These are phyloP conservation scores for Esteya vermicola DNA, from an alignment of 2,329 filamentous ascomycete species.

Conservation along the genomic window DNA sequence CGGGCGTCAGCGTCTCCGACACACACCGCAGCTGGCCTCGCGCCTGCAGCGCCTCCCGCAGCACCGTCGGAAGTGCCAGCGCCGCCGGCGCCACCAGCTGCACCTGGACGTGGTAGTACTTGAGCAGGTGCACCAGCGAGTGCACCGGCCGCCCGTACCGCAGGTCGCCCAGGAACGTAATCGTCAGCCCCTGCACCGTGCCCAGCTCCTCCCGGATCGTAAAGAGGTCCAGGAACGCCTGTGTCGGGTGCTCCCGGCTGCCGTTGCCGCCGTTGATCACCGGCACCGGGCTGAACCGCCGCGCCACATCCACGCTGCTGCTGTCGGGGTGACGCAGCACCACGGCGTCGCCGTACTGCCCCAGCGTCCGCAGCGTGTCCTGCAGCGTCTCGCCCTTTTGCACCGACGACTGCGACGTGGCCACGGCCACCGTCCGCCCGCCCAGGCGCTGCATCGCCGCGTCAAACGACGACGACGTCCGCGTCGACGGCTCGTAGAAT, in stretches of 20 bases:
- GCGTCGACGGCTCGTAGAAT: constrained; percentile 96
- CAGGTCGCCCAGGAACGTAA: constrained; percentile 91
- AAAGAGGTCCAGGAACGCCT: constrained; percentile 94
- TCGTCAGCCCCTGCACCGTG: constrained; percentile 86
- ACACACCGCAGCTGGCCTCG: constrained; percentile 68
- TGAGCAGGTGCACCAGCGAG: constrained; percentile 84
- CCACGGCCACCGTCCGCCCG: constrained; percentile 68
- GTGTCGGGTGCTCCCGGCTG: constrained; percentile 88
- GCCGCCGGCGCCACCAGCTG: constrained; percentile 79
- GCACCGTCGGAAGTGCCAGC: constrained; percentile 60
- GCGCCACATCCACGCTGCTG: constrained; percentile 64
- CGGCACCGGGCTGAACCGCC: constrained; percentile 77
- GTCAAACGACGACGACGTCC: constrained; percentile 91
- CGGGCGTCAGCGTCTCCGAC: constrained; percentile 65
- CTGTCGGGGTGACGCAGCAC: constrained; percentile 90
- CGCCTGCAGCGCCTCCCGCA: constrained; percentile 55
- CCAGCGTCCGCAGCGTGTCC: constrained; percentile 85
- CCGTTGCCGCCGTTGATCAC: constrained; percentile 97
- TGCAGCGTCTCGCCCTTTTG: constrained; percentile 90
- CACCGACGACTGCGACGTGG: constrained; percentile 74
- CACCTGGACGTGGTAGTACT: constrained; percentile 88
- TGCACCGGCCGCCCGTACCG: constrained; percentile 90
- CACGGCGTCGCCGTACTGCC: constrained; percentile 86
- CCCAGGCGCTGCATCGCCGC: constrained; percentile 97
- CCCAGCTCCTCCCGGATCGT: constrained; percentile 96